phyloP scores from a whole-genome alignment of 495 filamentous ascomycete genomes.

The Hyaloscypha finlandica region DNA sequence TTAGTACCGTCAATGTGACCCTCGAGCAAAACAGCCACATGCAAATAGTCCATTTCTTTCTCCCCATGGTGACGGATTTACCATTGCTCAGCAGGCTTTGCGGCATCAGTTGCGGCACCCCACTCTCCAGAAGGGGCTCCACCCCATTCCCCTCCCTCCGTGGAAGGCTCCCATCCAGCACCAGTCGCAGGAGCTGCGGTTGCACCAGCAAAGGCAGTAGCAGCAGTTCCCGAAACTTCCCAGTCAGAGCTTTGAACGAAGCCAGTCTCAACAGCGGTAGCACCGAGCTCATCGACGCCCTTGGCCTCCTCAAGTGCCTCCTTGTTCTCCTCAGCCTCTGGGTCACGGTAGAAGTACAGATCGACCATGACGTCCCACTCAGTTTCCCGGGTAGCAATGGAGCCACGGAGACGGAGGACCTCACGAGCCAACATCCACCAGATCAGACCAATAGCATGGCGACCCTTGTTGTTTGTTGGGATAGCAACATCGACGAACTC shows the following conservation, averaged over 20 bases:
- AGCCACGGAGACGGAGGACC: conserved; percentile 97
- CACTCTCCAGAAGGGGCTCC: conserved; percentile 47
- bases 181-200: conserved; percentile 56
- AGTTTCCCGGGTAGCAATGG: conserved; percentile 87
- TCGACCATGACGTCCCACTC: conserved; percentile 99
- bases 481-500: conserved; percentile 99
- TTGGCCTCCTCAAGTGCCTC: conserved; percentile 57
- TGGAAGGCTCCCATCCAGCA: conserved; percentile 74
- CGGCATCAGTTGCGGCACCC: conserved; percentile 37
- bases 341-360: conserved; percentile 99
- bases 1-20: conserved; percentile 70
- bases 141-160: conserved; percentile 59
- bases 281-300: conserved; percentile 81
- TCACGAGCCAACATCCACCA: conserved; percentile 99
- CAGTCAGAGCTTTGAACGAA: conserved; percentile 68
- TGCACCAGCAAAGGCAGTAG: conserved; percentile 56
- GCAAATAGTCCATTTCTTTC: conserved; percentile 11
- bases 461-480: conserved; percentile 99
- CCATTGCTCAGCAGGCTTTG: conserved; percentile 29
- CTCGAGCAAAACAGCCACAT: conserved; percentile 12
- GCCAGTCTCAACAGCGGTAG: conserved; percentile 75
- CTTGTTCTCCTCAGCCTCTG: conserved; percentile 97
- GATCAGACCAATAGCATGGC: conserved; percentile 95
- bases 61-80: conserved; percentile 25
- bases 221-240: conserved; percentile 58